phyloP scores from a whole-genome alignment of 2,329 filamentous ascomycete genomes.

The Teratosphaeria viscida region DNA sequence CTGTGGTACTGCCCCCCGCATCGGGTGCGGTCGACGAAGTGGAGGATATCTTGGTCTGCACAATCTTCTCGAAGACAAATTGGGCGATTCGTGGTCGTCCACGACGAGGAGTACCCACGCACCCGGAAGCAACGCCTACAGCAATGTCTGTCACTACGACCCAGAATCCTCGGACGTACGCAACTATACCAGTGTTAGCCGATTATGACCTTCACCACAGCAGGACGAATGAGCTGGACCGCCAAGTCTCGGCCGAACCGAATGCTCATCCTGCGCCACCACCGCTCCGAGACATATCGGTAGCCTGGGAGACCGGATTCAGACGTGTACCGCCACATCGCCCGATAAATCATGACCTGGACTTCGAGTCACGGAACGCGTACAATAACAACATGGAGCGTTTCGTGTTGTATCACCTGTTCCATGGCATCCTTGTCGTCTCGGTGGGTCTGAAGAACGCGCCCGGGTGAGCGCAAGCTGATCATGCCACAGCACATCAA shows the following conservation, averaged over 20 bases:
- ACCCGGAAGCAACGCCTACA: not conserved
- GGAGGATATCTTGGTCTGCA: not conserved
- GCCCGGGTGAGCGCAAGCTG: not conserved
- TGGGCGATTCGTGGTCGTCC: not conserved
- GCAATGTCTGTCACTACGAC: slow-evolving; percentile 37
- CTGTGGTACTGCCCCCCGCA: slow-evolving; percentile 10
- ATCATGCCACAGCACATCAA: not conserved
- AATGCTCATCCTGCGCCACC: slow-evolving; percentile 19
- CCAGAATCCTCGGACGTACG: slow-evolving; percentile 28
- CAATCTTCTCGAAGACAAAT: not conserved
- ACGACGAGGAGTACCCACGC: not conserved
- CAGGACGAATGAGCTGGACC: slow-evolving; percentile 13
- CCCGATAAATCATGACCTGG: slow-evolving; percentile 35
- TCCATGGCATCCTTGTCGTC: not conserved
- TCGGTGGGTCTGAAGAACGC: not conserved
- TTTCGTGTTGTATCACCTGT: not conserved
- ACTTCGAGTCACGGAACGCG: slow-evolving; percentile 31
- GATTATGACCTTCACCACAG: slow-evolving; percentile 40
- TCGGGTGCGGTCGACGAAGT: not conserved
- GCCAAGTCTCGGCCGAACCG: slow-evolving; percentile 21
- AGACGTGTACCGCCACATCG: slow-evolving; percentile 39
- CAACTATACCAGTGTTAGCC: slow-evolving; percentile 28
- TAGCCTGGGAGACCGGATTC: slow-evolving; percentile 39
- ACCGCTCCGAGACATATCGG: slow-evolving; percentile 18
- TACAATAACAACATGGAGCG: slow-evolving; percentile 35